Evolutionary conservation across 108 stramenopile genomes (phyloP).

Genomic region (Cyclostephanos invisitatus): DNA sequence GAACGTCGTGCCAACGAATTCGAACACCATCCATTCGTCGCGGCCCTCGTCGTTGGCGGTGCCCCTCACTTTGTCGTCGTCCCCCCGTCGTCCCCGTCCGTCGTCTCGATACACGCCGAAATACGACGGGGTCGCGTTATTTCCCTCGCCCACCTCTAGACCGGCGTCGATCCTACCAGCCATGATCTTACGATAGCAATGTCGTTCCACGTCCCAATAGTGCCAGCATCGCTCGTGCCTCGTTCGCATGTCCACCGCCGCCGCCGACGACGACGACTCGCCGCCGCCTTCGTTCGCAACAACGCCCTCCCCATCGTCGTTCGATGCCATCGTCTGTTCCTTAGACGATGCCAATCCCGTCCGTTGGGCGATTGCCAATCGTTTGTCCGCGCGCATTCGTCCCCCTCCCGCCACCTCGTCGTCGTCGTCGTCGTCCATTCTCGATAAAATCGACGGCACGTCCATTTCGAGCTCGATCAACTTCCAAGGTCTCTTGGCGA

Average conservation of each 20-base stretch:
- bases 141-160: constrained; percentile 25
- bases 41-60: background rate
- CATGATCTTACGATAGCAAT: constrained; percentile 68
- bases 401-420: constrained; percentile 12
- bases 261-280: background rate
- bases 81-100: constrained; percentile 11
- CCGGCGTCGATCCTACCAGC: too few species aligned
- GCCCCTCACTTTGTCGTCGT: background rate
- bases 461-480: constrained; percentile 41
- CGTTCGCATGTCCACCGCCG: constrained; percentile 39
- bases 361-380: constrained; percentile 1
- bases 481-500: constrained; percentile 75
- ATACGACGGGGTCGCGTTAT: constrained; percentile 36
- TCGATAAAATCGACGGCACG: background rate
- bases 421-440: background rate
- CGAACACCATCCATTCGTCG: constrained; percentile 74
- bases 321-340: constrained; percentile 4
- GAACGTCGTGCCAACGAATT: constrained; percentile 28
- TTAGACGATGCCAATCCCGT: background rate
- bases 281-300: background rate
- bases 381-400: background rate
- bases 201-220: constrained; percentile 75
- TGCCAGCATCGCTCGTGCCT: constrained; percentile 57
- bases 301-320: background rate
- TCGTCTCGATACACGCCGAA: constrained; percentile 45